These are phyloP conservation scores for Crepidotus variabilis DNA, from an alignment of 768 basidiomycete species.

Conservation along the genomic window DNA sequence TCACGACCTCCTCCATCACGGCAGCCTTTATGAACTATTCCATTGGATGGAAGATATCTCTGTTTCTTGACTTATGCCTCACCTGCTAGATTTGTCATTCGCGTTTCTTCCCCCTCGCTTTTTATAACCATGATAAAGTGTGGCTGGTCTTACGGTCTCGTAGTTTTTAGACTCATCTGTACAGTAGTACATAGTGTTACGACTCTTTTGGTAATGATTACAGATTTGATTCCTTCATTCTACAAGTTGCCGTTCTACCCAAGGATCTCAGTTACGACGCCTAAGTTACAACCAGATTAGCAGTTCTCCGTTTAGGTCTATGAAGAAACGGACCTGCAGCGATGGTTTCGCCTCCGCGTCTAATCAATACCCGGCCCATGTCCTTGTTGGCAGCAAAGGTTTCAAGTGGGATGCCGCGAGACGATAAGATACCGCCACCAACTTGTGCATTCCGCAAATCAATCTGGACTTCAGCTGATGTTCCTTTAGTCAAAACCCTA, in stretches of 20 bases:
- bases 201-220: not conserved
- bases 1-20: not conserved
- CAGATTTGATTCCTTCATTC: not conserved
- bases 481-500: slow-evolving; percentile 83
- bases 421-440: slow-evolving; percentile 38
- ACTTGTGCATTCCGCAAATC: slow-evolving; percentile 57
- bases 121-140: not conserved
- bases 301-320: not conserved
- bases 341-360: slow-evolving; percentile 91
- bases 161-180: not conserved
- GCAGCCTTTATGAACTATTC: not conserved
- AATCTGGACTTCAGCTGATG: slow-evolving; percentile 84
- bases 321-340: slow-evolving; percentile 62
- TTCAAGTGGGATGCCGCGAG: slow-evolving; percentile 78
- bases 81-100: not conserved
- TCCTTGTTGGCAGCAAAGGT: slow-evolving; percentile 87
- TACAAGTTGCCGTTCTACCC: slow-evolving; percentile 1
- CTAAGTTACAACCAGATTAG: slow-evolving; percentile 3
- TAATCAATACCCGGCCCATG: slow-evolving; percentile 89
- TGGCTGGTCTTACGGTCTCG: not conserved
- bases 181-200: not conserved
- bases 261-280: slow-evolving; percentile 20
- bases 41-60: not conserved
- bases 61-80: not conserved
- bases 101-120: not conserved